Conservation (phyloP, 768 basidiomycete genomes). For the Mycena rebaudengoi region DNA sequence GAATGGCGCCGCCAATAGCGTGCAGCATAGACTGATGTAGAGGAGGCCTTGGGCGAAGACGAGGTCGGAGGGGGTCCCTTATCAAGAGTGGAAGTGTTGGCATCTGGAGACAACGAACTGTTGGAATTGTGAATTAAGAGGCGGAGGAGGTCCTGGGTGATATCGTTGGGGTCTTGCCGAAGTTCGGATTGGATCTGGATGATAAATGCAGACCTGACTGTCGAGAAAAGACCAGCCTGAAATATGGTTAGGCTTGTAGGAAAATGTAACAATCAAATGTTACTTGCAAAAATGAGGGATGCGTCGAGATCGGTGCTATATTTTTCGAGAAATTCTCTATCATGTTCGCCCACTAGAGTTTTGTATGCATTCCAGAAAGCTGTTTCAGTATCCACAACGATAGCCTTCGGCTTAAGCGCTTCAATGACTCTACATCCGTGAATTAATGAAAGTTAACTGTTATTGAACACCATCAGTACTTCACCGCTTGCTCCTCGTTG, state of each 20-base stretch:
- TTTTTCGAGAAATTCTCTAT: neutral
- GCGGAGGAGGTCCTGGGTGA: too few species aligned
- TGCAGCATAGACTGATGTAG: neutral
- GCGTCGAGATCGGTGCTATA: slow-evolving; percentile 2
- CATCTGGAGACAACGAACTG: too few species aligned
- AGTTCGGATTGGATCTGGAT: neutral
- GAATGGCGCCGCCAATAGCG: neutral
- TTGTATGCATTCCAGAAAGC: slow-evolving; percentile 1
- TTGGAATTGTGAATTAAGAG: too few species aligned
- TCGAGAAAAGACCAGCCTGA: slow-evolving; percentile 10
- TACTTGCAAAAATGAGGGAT: neutral
- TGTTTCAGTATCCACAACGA: neutral
- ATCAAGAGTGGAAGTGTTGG: neutral
- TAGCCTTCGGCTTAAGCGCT: neutral
- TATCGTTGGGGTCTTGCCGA: too few species aligned
- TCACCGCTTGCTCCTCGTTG: neutral
- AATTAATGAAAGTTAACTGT: neutral
- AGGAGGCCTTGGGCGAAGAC: neutral
- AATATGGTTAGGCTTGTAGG: neutral
- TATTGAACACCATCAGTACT: too few species aligned
- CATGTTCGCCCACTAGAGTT: neutral
- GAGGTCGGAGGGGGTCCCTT: neutral
- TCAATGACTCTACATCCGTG: neutral
- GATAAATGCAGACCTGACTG: neutral
- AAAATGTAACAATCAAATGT: neutral